phyloP scores from a whole-genome alignment of 129 eudicot species.

The Pulicaria dysenterica region DNA sequence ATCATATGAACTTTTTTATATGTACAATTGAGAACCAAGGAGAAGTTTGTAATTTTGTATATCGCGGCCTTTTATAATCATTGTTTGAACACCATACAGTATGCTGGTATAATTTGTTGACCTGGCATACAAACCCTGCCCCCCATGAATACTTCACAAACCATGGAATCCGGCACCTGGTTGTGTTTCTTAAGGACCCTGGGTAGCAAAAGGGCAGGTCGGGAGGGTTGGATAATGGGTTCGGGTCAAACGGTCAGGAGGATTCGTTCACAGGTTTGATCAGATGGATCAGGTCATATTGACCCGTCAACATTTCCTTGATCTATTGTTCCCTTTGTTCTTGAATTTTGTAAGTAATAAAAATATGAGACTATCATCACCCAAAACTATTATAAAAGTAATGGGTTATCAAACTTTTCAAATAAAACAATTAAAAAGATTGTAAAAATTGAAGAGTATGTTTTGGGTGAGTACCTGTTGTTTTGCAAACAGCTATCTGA shows the following conservation, averaged over 20 bases:
- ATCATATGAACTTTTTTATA: constrained; percentile 29
- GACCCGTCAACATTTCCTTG: neutral
- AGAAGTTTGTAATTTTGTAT: constrained; percentile 35
- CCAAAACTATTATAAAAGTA: neutral
- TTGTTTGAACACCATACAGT: constrained; percentile 10
- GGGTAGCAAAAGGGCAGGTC: constrained; percentile 2
- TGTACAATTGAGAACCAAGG: constrained; percentile 29
- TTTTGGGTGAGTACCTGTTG: neutral
- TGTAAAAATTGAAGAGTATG: neutral
- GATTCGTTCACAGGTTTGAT: neutral
- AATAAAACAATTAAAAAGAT: neutral
- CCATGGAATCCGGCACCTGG: neutral
- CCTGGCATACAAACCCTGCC: too few relatives aligned
- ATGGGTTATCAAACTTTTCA: neutral
- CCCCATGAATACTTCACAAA: neutral
- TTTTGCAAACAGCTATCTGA: neutral
- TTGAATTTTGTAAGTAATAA: neutral
- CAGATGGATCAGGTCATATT: neutral
- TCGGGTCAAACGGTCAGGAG: neutral
- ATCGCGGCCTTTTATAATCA: constrained; percentile 18
- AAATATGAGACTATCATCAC: neutral
- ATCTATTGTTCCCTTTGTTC: neutral
- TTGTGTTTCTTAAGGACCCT: neutral
- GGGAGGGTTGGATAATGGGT: neutral
- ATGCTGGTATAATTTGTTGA: neutral